Evolutionary conservation across 352 stramenopile species (phyloP).

Genomic region (Phytophthora fragariae): DNA sequence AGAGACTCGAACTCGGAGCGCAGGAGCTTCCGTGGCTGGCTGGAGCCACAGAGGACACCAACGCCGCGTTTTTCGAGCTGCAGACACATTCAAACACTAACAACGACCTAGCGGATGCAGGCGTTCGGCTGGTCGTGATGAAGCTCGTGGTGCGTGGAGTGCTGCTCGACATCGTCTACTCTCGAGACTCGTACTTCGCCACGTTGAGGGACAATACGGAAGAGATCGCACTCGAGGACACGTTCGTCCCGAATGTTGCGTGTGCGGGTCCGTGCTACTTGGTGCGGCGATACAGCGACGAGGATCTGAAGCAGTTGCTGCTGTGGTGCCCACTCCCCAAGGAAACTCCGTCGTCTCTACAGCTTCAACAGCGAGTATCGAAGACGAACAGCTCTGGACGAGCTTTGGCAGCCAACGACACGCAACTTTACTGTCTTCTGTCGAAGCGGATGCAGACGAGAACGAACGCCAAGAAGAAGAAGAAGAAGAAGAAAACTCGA

Average conservation of each 20-base stretch:
- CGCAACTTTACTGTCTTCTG: conserved; percentile 64
- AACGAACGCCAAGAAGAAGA: conserved; percentile 17
- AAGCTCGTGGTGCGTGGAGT: conserved; percentile 74
- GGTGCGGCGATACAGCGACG: conserved; percentile 63
- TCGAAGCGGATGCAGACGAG: conserved; percentile 17
- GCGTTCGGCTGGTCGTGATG: conserved; percentile 68
- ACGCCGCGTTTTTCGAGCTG: conserved; percentile 71
- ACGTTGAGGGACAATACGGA: conserved; percentile 60
- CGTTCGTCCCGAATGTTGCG: conserved; percentile 64
- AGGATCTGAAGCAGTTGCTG: conserved; percentile 68
- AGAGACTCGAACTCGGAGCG: conserved; percentile 53
- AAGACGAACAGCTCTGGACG: neutral
- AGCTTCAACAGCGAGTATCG: conserved; percentile 15
- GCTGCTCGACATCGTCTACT: conserved; percentile 69
- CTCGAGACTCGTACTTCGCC: conserved; percentile 68
- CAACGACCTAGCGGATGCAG: conserved; percentile 39
- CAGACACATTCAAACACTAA: conserved; percentile 62
- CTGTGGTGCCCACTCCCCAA: conserved; percentile 65
- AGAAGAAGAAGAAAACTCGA: conserved; percentile 13
- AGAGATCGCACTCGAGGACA: conserved; percentile 68
- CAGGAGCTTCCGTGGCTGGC: conserved; percentile 64
- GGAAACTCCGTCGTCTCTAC: conserved; percentile 4
- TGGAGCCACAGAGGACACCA: conserved; percentile 32
- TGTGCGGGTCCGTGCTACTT: conserved; percentile 62
- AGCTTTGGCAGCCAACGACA: conserved; percentile 63